Conservation (phyloP, 495 filamentous ascomycete genomes). For the Bombardia bombarda region DNA sequence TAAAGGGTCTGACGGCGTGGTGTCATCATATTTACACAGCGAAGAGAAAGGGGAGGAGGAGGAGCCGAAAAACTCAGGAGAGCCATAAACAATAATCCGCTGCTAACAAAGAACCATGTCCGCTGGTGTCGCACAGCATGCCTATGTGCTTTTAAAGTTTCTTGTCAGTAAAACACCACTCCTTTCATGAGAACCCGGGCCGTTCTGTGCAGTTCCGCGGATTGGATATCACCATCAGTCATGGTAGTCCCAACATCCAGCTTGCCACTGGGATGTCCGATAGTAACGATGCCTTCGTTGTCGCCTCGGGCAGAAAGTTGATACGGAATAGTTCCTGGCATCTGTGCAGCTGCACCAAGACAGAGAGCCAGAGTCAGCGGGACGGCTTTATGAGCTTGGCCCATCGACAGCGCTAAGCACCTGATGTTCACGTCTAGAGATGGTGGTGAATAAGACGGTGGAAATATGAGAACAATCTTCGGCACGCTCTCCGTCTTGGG, state of each 20-base stretch:
- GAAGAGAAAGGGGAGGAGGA: no score
- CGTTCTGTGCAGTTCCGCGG: conserved; percentile 45
- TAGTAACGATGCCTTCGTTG: conserved; percentile 31
- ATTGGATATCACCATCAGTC: conserved; percentile 29
- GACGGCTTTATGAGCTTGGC: conserved; percentile 57
- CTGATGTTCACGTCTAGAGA: conserved; percentile 32
- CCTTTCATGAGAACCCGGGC: conserved; percentile 51
- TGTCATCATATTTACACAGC: no score
- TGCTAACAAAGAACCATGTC: no score
- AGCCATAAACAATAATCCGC: no score
- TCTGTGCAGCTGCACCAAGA: conserved; percentile 48
- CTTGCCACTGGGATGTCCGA: conserved; percentile 56
- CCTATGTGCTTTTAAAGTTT: no score
- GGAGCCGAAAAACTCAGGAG: no score
- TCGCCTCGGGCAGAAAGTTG: conserved; percentile 19
- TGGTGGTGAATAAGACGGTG: conserved; percentile 13
- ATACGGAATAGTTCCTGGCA: conserved; percentile 40
- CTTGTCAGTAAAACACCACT: conserved; percentile 40
- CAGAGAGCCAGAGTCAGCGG: conserved; percentile 56
- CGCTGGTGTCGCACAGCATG: no score
- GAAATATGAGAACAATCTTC: conserved; percentile 57
- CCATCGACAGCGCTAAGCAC: conserved; percentile 40
- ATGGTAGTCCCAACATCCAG: conserved; percentile 46
- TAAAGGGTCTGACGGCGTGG: no score
- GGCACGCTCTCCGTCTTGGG: conserved; percentile 51